Evolutionary conservation across 2,329 filamentous ascomycete genomes (phyloP), one percentile per base, ranked within the genome.

Genomic region (Aspergillus tanneri): DNA sequence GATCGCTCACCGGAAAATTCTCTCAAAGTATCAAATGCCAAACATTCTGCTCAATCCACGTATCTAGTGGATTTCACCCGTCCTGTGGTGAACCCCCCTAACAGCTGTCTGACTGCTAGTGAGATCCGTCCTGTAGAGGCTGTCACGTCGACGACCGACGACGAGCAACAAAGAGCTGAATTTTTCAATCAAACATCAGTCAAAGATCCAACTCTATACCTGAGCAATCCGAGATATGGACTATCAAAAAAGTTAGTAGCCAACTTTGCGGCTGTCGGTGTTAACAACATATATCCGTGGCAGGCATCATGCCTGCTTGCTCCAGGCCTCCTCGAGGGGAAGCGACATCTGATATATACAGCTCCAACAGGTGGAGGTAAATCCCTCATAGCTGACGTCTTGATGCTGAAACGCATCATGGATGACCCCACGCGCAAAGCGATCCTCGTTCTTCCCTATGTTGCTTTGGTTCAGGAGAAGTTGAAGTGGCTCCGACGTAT

Each of bases 381-480:
- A 68, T 89, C 85, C 6, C 75, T 90, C 10, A 85, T 90, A 38
- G 86, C 86, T 4, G 78, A 81, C 63, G 80, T 90, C 22, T 71
- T 90, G 42, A 86, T 90, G 81, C 71, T 90, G 44, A 89, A 86
- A 62, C 79, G 80, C 50, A 74, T 90, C 18, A 73, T 89, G n/a
- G 77, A 81, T 35, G 76, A 83, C 37, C 79, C 80, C 1, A 74
- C 74, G 16, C 77, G 82, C 47, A 90, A 90, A 56, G 86, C 85
- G 2, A 77, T 91, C 10, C 71, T 90, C 14, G 83, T 90, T 16
- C 74, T 90, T 14, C 87, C 87, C 0, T 91, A 89, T 67, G 86
- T 90, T 55, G 86, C 87, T 14, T 77, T 91, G 3, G 87, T 91
- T 0, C 86, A 90, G 62, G 87, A 91, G 65, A 90, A 90, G 64